Base-by-base conservation (phyloP, 2,329 filamentous ascomycete species). In the Microthyrium microscopicum region DNA sequence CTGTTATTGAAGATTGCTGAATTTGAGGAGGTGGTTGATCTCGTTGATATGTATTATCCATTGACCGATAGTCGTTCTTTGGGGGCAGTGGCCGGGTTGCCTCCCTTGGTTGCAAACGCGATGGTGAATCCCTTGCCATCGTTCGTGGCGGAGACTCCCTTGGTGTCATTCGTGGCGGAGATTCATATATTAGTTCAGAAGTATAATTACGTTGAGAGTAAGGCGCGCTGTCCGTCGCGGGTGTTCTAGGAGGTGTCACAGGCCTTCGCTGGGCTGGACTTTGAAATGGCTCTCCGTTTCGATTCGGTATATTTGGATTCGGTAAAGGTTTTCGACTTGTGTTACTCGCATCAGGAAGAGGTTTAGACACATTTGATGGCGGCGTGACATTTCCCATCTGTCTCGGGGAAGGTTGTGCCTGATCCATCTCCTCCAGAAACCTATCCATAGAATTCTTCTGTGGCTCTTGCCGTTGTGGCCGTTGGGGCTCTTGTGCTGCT, bases 381-480 rank as follows among this genome's bases (percentile, higher is more conserved):
- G n/a, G n/a, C n/a, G n/a, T n/a, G n/a, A n/a, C n/a, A n/a, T n/a
- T n/a, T n/a, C n/a, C 20, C n/a, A 33, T 22, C 5, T 41, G 41
- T n/a, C 42, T 34, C 16, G 45, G 37, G 9, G 35, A 34, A 25
- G 41, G 43, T 4, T 46, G 47, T 30, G 55, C 50, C 13, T 48
- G 48, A 35, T 56, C 49, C 21, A 57, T 39, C 11, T 49, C 47
- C 22, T 48, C 43, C 11, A 57, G 39, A 33, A 56, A 56, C 11
- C 45, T 47, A 36, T 57, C 54, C 16, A 57, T 55, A 8, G 35
- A 7, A 20, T 40, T 34, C 34, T 26, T 46, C 40, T 15, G 46
- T 41, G 22, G 43, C 39, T 11, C 44, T 36, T 21, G 38, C 26
- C 11, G 41, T 37, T 20, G 44, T 37, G 20, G 41, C 42, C 11